These are phyloP conservation scores for Pseudozyma thailandica DNA, from an alignment of 1,284 basidiomycete species.

Conservation along the genomic window DNA sequence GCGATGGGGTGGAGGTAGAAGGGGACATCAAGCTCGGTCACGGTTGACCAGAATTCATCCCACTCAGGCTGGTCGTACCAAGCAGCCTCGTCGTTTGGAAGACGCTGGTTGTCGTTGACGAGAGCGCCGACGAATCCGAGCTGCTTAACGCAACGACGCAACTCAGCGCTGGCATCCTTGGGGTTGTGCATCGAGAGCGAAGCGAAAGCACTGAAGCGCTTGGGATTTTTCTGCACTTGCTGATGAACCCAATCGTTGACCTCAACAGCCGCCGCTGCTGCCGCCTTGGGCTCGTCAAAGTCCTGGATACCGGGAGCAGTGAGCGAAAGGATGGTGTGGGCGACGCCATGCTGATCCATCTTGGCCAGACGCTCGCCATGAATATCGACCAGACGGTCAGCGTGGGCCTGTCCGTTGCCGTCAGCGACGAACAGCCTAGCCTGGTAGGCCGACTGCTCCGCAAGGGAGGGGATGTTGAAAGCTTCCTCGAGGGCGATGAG, in stretches of 20 bases:
- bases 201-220: conserved; percentile 67
- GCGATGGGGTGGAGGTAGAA: conserved; percentile 68
- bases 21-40: conserved; percentile 66
- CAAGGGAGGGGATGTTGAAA: conserved; percentile 47
- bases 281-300: conserved; percentile 58
- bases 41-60: conserved; percentile 64
- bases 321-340: conserved; percentile 59
- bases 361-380: conserved; percentile 57
- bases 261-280: conserved; percentile 48
- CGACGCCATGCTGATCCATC: conserved; percentile 60
- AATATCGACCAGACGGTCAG: conserved; percentile 53
- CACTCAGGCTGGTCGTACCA: conserved; percentile 51
- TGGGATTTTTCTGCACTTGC: conserved; percentile 59
- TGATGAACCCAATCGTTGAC: conserved; percentile 60
- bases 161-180: conserved; percentile 63
- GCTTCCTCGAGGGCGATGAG: conserved; percentile 50
- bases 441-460: conserved; percentile 51
- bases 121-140: conserved; percentile 45
- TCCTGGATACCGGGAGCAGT: conserved; percentile 62
- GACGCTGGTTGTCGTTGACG: conserved; percentile 51
- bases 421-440: conserved; percentile 48
- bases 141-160: conserved; percentile 64
- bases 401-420: conserved; percentile 46
- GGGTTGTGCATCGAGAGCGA: conserved; percentile 68
- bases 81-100: conserved; percentile 43